Base-by-base conservation (phyloP, 495 filamentous ascomycete genomes). In the Xylaria cubensis region DNA sequence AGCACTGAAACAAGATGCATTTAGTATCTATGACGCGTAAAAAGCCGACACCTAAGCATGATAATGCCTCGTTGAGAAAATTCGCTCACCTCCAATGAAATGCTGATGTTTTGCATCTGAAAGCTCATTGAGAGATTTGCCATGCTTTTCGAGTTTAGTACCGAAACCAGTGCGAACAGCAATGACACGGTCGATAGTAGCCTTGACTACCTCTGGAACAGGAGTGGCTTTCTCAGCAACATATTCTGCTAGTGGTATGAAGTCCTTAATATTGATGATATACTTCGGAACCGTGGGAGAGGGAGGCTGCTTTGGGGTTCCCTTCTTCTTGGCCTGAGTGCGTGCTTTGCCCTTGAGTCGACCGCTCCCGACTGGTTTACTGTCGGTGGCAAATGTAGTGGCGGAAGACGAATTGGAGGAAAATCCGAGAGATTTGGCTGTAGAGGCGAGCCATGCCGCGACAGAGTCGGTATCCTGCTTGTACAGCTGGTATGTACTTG, bases 391-490 rank as follows among this genome's bases (percentile, higher is more conserved):
- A 29, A n/a, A 42, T 19, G 72, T 13, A 50, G 46, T 41, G 41
- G 55, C 41, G 10, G 24, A 29, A 58, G 72, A 62, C 32, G 58
- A 9, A 26, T 44, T 39, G 5, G 68, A 65, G 44, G 76, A 32
- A 71, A 73, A 84, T 0, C 83, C 82, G 48, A 64, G 78, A 66
- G 82, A 74, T 61, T 76, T 82, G 64, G 85, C 86, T 32, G 81
- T 84, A 29, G 81, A 76, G 3, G 85, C 84, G 46, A 88, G 84
- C 86, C 85, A 88, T 29, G 81, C 80, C 55, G 85, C 85, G 55
- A 88, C 81, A 1, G 71, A 74, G 65, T 84, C 78, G 13, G 84
- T 86, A 69, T 88, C 86, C 41, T 76, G 74, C 73, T 87, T 88
- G 73, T 88, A 88, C 69, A 79, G 80, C 17, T 53, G 68, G 68